These are phyloP conservation scores for Paragyromitra xinjiangensis DNA, from an alignment of 495 filamentous ascomycete species.

Conservation along the genomic window DNA sequence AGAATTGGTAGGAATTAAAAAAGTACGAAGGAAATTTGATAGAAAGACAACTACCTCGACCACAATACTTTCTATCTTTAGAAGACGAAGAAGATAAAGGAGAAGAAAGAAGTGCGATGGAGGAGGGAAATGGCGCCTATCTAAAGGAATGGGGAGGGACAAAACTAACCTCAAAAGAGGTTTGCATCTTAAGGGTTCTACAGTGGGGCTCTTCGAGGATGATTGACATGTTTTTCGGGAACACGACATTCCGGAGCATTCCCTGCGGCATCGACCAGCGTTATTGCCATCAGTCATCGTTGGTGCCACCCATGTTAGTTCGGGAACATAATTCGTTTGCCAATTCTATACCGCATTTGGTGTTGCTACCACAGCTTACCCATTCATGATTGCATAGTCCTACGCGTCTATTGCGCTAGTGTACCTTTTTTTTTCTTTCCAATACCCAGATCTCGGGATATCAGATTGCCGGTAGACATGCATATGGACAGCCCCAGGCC, in stretches of 20 bases:
- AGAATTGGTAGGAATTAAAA: conserved; percentile 29
- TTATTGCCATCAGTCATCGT: not conserved
- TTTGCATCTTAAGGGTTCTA: conserved; percentile 16
- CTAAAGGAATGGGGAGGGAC: conserved; percentile 13
- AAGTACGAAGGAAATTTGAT: conserved; percentile 11
- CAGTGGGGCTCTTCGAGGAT: conserved; percentile 15
- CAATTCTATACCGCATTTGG: conserved; percentile 11
- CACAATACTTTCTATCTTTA: conserved; percentile 24
- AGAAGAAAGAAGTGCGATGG: not conserved
- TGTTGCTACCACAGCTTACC: not conserved
- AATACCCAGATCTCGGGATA: conserved; percentile 32
- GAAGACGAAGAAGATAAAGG: conserved; percentile 18
- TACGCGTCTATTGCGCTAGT: conserved; percentile 17
- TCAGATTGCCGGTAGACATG: conserved; percentile 23
- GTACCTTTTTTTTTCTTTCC: not conserved
- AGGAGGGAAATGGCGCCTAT: conserved; percentile 14
- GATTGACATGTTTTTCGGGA: conserved; percentile 24
- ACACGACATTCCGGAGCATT: conserved; percentile 14
- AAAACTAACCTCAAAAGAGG: not conserved
- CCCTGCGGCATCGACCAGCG: conserved; percentile 11
- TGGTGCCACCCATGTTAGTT: conserved; percentile 4
- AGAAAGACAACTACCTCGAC: conserved; percentile 17
- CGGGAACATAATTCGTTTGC: not conserved
- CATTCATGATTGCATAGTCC: not conserved
- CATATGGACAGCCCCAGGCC: not conserved